A percentile compares a stretch with the other conserved stretches of the same genome.
These are phyloP conservation scores for Tylopilus sp. DNA, from an alignment of 768 basidiomycete species.

Conservation along the genomic window DNA sequence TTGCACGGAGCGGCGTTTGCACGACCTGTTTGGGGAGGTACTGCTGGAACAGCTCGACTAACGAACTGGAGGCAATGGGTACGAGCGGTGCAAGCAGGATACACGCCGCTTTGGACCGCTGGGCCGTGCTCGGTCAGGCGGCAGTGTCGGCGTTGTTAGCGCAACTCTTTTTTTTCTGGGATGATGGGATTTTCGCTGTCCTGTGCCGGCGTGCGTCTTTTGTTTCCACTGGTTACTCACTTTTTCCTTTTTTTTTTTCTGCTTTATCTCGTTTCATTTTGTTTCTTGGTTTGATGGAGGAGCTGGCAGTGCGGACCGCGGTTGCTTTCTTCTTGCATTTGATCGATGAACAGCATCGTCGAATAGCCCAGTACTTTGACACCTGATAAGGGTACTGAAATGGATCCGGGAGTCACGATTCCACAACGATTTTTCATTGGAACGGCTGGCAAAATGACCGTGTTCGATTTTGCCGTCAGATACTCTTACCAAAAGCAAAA, in stretches of 20 bases:
- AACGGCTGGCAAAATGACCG: too few species aligned
- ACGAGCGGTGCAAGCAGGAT: background rate
- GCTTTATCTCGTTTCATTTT: background rate
- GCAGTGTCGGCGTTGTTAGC: background rate
- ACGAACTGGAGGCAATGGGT: background rate
- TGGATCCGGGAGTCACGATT: background rate
- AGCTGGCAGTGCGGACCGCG: background rate
- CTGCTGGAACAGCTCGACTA: conserved; percentile 11
- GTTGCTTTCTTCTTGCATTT: background rate
- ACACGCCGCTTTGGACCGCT: background rate
- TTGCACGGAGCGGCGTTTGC: conserved; percentile 18
- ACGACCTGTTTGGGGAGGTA: conserved; percentile 18
- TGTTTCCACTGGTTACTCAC: background rate
- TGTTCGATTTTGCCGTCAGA: background rate
- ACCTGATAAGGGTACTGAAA: background rate
- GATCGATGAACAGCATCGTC: conserved; percentile 1
- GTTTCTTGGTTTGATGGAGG: background rate
- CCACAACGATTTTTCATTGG: background rate
- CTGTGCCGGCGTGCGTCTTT: background rate
- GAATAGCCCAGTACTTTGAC: background rate
- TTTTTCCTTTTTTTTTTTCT: background rate
- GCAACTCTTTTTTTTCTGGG: background rate
- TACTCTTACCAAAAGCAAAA: too few species aligned
- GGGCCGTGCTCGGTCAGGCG: background rate
- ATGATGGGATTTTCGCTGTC: background rate